Conservation (phyloP, 257 asterid species). For the Leonotis leonurus region DNA sequence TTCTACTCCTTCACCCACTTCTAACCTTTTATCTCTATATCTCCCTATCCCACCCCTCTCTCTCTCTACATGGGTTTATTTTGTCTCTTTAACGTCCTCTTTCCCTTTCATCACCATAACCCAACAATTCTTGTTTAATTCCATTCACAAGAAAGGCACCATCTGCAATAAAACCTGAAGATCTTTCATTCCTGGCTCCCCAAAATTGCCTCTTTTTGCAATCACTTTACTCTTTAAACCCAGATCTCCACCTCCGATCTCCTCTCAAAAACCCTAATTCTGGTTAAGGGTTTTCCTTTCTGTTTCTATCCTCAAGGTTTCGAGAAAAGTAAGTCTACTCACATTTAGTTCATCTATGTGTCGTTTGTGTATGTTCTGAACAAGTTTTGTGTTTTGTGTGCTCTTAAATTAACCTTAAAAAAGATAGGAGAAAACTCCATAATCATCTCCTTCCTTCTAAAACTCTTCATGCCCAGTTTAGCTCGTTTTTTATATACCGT, state of each 20-base stretch:
- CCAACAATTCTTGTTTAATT: conserved; percentile 45
- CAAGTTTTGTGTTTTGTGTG: not conserved
- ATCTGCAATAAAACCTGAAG: conserved; percentile 14
- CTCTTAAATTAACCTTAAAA: not conserved
- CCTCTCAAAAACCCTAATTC: conserved; percentile 21
- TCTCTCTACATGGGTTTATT: conserved; percentile 1
- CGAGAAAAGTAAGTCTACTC: conserved; percentile 19
- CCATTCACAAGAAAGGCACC: conserved; percentile 62
- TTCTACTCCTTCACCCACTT: conserved; percentile 23
- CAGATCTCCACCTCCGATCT: conserved; percentile 36
- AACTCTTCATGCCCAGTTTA: not conserved
- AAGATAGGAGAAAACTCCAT: not conserved
- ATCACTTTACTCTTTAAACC: not conserved
- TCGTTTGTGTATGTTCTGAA: not conserved
- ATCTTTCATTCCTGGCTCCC: not conserved
- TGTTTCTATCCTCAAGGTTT: not conserved
- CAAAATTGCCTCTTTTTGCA: not conserved
- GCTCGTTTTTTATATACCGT: not conserved
- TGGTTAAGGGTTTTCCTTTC: conserved; percentile 18
- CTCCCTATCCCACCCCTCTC: not conserved
- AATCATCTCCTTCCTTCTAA: not conserved
- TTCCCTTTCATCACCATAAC: conserved; percentile 20
- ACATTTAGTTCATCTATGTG: not conserved
- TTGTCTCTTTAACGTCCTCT: not conserved
- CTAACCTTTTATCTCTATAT: not conserved